These are phyloP conservation scores for Shiraia sp. DNA, from an alignment of 2,329 filamentous ascomycete genomes.

Conservation along the genomic window DNA sequence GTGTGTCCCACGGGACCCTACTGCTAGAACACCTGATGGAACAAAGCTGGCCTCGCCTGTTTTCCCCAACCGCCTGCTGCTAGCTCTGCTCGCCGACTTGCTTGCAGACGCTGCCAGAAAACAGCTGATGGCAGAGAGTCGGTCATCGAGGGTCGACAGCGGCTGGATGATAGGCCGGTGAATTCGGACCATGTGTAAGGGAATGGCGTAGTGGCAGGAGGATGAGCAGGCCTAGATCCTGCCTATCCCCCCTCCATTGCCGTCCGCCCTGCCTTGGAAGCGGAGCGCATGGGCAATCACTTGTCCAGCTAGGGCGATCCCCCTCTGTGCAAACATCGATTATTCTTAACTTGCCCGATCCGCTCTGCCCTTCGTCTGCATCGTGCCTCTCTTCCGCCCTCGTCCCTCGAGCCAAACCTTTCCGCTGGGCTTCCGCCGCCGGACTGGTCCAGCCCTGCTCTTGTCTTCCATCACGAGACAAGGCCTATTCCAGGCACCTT, in stretches of 20 bases:
- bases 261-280: slow-evolving; percentile 9
- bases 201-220: neutral
- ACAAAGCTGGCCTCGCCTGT: too few species aligned
- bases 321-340: slow-evolving; percentile 5
- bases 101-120: too few species aligned
- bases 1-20: slow-evolving; percentile 6
- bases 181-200: slow-evolving; percentile 2
- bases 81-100: too few species aligned
- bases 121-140: too few species aligned
- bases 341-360: slow-evolving; percentile 8
- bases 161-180: slow-evolving; percentile 7
- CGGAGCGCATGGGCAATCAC: slow-evolving; percentile 2
- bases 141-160: too few species aligned
- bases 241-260: slow-evolving; percentile 1
- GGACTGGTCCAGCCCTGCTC: slow-evolving; percentile 3
- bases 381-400: slow-evolving; percentile 1
- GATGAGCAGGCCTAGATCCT: slow-evolving; percentile 7
- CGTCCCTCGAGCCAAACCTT: slow-evolving; percentile 1
- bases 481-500: slow-evolving; percentile 1
- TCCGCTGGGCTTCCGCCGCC: slow-evolving; percentile 9
- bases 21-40: slow-evolving; percentile 3
- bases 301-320: too few species aligned
- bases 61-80: too few species aligned
- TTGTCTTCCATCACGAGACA: too few species aligned
- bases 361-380: slow-evolving; percentile 3